Evolutionary conservation across 163 green algal genomes (phyloP).

Genomic region (Coccomyxa subellipsoidea): DNA sequence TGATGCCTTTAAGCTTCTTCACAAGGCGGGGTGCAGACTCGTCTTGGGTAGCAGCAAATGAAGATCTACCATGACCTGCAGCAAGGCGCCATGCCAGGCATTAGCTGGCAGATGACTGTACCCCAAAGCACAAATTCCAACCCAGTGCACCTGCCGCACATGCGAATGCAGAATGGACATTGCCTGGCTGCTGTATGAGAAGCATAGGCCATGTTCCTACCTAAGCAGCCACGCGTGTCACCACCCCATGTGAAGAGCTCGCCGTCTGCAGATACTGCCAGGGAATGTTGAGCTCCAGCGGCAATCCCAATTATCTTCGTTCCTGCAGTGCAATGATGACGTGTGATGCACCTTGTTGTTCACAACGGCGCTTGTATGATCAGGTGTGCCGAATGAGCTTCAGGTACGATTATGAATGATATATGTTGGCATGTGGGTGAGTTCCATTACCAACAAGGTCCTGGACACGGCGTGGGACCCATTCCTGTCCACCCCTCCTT

Average conservation of each 20-base stretch:
- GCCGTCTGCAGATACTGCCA: constrained; percentile 52
- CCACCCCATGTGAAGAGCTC: constrained; percentile 77
- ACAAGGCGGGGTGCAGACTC: constrained; percentile 54
- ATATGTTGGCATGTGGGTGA: not conserved
- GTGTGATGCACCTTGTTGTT: too few relatives aligned
- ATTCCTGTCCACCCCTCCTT: constrained; percentile 8
- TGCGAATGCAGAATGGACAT: too few relatives aligned
- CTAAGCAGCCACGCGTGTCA: constrained; percentile 74
- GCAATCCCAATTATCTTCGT: constrained; percentile 31
- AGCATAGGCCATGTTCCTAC: not conserved
- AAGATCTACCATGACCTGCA: not conserved
- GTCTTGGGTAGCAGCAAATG: not conserved
- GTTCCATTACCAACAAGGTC: constrained; percentile 24
- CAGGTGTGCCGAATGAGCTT: too few relatives aligned
- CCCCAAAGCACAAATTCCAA: too few relatives aligned
- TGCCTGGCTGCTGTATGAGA: too few relatives aligned
- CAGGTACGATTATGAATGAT: not conserved
- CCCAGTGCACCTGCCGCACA: too few relatives aligned
- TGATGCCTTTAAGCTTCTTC: constrained; percentile 33
- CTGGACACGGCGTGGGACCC: constrained; percentile 32
- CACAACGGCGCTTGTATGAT: too few relatives aligned
- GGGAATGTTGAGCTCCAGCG: constrained; percentile 52
- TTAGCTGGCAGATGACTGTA: too few relatives aligned
- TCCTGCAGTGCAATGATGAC: not conserved
- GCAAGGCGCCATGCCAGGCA: not conserved